These are phyloP conservation scores for Termitomyces sp. DNA, from an alignment of 768 basidiomycete species.

Conservation along the genomic window DNA sequence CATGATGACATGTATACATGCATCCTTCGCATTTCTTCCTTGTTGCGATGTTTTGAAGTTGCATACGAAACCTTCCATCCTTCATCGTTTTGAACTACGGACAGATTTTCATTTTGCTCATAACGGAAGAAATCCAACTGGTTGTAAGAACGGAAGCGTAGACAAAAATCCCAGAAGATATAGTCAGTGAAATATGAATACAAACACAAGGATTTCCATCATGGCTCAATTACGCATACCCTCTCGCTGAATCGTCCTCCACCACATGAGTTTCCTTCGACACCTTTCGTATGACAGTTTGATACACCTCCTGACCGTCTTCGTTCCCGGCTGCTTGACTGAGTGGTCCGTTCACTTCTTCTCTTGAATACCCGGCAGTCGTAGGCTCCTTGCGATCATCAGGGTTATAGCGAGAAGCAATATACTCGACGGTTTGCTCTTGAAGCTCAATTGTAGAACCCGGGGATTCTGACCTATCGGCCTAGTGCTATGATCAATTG, in stretches of 20 bases:
- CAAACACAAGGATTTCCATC: not conserved
- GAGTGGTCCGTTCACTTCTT: constrained; percentile 43
- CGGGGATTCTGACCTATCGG: constrained; percentile 26
- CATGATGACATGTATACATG: constrained; percentile 1
- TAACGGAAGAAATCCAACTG: not conserved
- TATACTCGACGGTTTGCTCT: constrained; percentile 34
- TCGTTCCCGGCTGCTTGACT: constrained; percentile 26
- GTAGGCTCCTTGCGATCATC: constrained; percentile 28
- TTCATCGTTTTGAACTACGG: constrained; percentile 2
- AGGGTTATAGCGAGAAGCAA: constrained; percentile 31
- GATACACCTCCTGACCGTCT: constrained; percentile 11
- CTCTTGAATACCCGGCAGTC: constrained; percentile 30
- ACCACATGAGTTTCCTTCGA: constrained; percentile 9
- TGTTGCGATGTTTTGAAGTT: not conserved
- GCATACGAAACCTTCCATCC: constrained; percentile 1
- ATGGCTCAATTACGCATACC: not conserved
- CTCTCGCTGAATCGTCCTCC: constrained; percentile 4
- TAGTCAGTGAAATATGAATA: not conserved
- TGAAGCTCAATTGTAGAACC: constrained; percentile 29
- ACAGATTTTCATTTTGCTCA: not conserved
- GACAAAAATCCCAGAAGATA: not conserved
- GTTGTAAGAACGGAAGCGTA: not conserved
- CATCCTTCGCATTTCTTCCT: not conserved
- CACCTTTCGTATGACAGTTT: constrained; percentile 9
- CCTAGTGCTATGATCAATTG: constrained; percentile 21